Evolutionary conservation across 805 yeast species (phyloP), one percentile per base, ranked within the genome.

Genomic region (Kazachstania kunashirensis): DNA sequence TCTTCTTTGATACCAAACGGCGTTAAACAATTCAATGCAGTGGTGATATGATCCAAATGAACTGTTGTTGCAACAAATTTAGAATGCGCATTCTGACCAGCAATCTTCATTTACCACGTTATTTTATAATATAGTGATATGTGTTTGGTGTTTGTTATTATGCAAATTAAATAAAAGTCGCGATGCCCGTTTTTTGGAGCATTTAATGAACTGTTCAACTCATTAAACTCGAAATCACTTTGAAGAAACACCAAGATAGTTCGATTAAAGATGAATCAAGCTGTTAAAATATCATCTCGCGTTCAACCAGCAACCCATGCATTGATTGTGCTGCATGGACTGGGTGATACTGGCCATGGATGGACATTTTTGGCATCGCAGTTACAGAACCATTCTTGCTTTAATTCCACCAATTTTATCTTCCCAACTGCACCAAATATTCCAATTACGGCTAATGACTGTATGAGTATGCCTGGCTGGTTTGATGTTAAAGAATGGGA

Each of bases 311-410:
- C 78, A 5, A 64, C 76, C 1, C 79, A 84, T 1, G 76, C 86
- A 1, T 63, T 86, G 24, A 81, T 88, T 16, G 70, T 88, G 41
- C 54, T 84, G 37, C 97, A 92, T 56, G 97, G 98, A 0, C 66
- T 89, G 13, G 98, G 98, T 8, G 97, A 89, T 57, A 59, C 84
- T 0, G 96, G 95, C 4, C 67, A 69, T 13, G 96, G 96, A 2
- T 89, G 96, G 96, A 66, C 73, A 31, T 84, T 84, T 66, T 62
- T 89, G 28, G 83, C 92, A 4, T 79, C 77, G 27, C 62, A 75
- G 37, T 69, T 83, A 18, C 68, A 67, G 37, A 49, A 50, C 34
- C 57, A 63, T 29, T 53, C 64, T 15, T 69, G 55, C 14, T 79
- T 70, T 49, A 66, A 62, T 46, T 75, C 70, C 47, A 69, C 71